These are phyloP conservation scores for Silene vulgaris DNA, from an alignment of 179 eudicot species.

Conservation along the genomic window DNA sequence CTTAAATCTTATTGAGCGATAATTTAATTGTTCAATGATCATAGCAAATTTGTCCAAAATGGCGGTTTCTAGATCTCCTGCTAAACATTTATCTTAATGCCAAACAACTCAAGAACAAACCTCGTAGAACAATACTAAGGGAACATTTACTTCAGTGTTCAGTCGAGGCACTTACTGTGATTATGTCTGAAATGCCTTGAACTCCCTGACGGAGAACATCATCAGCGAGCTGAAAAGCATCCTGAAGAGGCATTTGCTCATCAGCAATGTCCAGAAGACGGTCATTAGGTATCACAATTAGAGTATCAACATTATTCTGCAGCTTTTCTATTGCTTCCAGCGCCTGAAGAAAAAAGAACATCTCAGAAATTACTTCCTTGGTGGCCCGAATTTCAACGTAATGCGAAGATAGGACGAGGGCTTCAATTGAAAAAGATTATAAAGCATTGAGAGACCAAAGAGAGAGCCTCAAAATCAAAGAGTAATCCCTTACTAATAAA, in stretches of 20 bases:
- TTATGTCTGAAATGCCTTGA: conserved; percentile 96
- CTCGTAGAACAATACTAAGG: not conserved
- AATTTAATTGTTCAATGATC: not conserved
- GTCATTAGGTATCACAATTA: conserved; percentile 95
- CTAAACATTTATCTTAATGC: not conserved
- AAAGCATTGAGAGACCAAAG: not conserved
- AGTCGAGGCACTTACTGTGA: conserved; percentile 49
- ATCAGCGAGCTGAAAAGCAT: conserved; percentile 94
- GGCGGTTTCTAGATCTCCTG: not conserved
- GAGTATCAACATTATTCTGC: conserved; percentile 95
- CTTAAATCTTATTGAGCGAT: not conserved
- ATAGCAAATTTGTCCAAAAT: not conserved
- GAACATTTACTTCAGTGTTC: not conserved
- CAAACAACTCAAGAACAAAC: not conserved
- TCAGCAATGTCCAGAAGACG: conserved; percentile 89
- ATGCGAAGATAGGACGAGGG: not conserved
- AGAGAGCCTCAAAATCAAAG: not conserved
- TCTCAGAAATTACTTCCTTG: conserved; percentile 7
- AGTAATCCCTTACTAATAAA: not conserved
- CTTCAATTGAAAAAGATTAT: not conserved
- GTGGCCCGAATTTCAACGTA: not conserved
- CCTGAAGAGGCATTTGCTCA: conserved; percentile 86
- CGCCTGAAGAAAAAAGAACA: conserved; percentile 49
- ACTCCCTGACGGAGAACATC: conserved; percentile 99
- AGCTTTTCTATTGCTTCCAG: conserved; percentile 93